These are phyloP conservation scores for Fusarium pseudograminearum DNA, from an alignment of 2,329 filamentous ascomycete genomes.

Conservation along the genomic window DNA sequence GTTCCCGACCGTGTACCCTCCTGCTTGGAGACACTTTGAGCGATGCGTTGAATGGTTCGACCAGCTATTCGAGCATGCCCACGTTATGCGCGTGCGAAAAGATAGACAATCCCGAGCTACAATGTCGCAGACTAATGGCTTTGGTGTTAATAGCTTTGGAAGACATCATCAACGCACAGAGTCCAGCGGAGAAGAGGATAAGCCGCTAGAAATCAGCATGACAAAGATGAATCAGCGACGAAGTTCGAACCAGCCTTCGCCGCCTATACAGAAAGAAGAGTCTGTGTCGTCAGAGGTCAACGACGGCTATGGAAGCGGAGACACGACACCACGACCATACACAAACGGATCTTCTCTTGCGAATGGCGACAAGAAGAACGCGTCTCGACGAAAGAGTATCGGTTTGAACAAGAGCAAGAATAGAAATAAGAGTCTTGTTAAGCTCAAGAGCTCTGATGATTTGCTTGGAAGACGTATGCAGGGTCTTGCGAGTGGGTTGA, in stretches of 20 bases:
- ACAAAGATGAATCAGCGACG: conserved; percentile 58
- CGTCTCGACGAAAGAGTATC: conserved; percentile 43
- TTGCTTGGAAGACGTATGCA: conserved; percentile 69
- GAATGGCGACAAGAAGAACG: conserved; percentile 47
- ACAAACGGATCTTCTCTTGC: conserved; percentile 25
- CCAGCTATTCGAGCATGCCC: conserved; percentile 73
- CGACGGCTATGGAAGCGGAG: conserved; percentile 38
- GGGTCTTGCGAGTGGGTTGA: conserved; percentile 66
- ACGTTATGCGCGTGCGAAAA: conserved; percentile 53
- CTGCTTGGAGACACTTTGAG: conserved; percentile 89
- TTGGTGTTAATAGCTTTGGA: conserved; percentile 42
- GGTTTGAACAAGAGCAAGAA: conserved; percentile 54
- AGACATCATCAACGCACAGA: conserved; percentile 58
- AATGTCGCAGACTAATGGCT: conserved; percentile 14
- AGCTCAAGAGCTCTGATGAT: conserved; percentile 69
- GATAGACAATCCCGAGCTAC: conserved; percentile 29
- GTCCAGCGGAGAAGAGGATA: conserved; percentile 82
- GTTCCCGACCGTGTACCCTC: conserved; percentile 88
- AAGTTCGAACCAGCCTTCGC: conserved; percentile 40
- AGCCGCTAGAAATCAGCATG: conserved; percentile 84
- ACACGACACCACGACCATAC: conserved; percentile 26
- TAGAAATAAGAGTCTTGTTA: conserved; percentile 62
- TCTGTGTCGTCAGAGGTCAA: conserved; percentile 15
- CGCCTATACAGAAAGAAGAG: conserved; percentile 18
- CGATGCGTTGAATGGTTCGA: conserved; percentile 85